Evolutionary conservation across 2,329 filamentous ascomycete species (phyloP), one percentile per base, ranked within the genome.

Genomic region (Bipolaris victoriae): DNA sequence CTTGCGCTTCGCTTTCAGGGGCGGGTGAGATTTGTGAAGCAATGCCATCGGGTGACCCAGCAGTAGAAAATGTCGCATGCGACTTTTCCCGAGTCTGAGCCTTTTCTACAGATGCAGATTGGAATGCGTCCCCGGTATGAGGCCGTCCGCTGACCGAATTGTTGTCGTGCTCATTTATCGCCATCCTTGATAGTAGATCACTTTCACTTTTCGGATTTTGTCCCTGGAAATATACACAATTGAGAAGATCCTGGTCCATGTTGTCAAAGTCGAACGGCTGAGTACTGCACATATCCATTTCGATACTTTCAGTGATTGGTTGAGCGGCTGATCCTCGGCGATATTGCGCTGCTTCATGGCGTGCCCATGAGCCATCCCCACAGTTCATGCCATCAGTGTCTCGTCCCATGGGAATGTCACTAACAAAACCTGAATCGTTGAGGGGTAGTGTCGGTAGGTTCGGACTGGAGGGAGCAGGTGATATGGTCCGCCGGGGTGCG

Each of bases 361-460:
- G 64, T 10, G 63, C 62, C 57, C 61, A 69, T 24, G 57, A 45
- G 48, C 59, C 67, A 11, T 52, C 61, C 16, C 55, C 56, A n/a
- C 52, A 73, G 22, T 80, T 78, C 43, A 86, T 83, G 22, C 90
- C 86, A 36, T 88, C 67, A 6, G 72, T 88, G 57, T 91, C 85
- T 5, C 88, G 81, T 24, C 89, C 87, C n/a, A 89, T 84, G 15
- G 89, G 74, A 6, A 87, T 85, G n/a, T 89, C 90, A 71, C 90
- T 95, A 84, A 93, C 90, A 69, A 96, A 96, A 1, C 90, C 91
- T 13, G 91, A 93, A 71, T 96, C 91, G 16, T 80, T 80, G 24
- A 68, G 78, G 66, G 82, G 82, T 62, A 88, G 82, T 5, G 83
- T 83, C 50, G 88, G 86, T 24, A 88, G 74, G 20, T 83, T 79